Evolutionary conservation across 257 asterid species (phyloP).

Genomic region (Solanum neorickii): DNA sequence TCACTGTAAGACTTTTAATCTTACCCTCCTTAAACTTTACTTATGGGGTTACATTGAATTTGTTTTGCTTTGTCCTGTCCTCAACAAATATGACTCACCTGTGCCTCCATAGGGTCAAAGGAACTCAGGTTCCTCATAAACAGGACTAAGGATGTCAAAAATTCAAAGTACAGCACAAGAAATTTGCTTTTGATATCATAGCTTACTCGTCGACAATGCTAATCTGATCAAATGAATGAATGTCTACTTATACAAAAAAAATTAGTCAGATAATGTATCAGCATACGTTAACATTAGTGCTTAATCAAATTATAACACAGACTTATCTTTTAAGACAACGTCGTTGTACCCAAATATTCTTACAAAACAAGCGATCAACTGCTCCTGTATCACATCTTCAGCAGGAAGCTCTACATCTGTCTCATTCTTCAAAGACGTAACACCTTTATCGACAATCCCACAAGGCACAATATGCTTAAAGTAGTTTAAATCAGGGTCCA

Average conservation of each 20-base stretch:
- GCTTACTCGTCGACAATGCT: no score
- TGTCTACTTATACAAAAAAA: not conserved
- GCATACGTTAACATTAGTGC: not conserved
- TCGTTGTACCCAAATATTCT: constrained; percentile 34
- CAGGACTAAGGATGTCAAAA: no score
- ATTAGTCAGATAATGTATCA: not conserved
- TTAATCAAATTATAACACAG: not conserved
- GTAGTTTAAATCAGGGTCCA: constrained; percentile 57
- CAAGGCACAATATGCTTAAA: constrained; percentile 73
- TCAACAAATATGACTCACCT: no score
- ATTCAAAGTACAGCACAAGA: no score
- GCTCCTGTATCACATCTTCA: constrained; percentile 42
- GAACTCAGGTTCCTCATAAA: no score
- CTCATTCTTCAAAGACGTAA: constrained; percentile 55
- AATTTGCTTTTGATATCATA: no score
- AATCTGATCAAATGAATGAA: no score
- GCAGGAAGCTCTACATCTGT: constrained; percentile 31
- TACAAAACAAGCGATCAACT: constrained; percentile 44
- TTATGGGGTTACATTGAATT: no score
- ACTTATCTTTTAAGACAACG: constrained; percentile 20
- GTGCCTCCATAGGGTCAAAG: no score
- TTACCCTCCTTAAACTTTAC: no score
- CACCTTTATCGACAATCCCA: constrained; percentile 65
- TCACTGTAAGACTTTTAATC: no score
- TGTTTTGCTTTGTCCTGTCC: no score